A percentile compares a stretch with the other conserved stretches of the same genome.
These are phyloP conservation scores for Mortierella antarctica DNA, from an alignment of 192 early-diverging fungal genomes.

Conservation along the genomic window DNA sequence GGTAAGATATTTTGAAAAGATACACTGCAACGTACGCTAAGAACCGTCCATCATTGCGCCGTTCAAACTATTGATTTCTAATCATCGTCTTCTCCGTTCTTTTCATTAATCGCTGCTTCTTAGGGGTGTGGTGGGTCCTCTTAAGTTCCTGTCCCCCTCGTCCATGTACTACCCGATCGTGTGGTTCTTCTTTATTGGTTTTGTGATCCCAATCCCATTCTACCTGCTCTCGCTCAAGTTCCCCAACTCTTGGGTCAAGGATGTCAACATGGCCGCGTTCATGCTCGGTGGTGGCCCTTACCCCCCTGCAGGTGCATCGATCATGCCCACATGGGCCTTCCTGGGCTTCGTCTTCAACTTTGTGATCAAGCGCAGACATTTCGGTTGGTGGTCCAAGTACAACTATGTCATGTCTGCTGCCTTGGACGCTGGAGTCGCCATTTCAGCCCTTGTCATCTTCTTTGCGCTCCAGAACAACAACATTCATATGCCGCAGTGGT, in stretches of 20 bases:
- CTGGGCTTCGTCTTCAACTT: slow-evolving; percentile 79
- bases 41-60: too few relatives aligned
- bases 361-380: slow-evolving; percentile 70
- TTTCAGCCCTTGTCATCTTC: slow-evolving; percentile 58
- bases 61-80: too few relatives aligned
- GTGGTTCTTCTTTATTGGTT: slow-evolving; percentile 72
- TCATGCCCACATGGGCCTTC: slow-evolving; percentile 58
- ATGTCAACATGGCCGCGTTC: slow-evolving; percentile 77
- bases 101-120: too few relatives aligned
- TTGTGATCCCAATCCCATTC: slow-evolving; percentile 76
- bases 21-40: too few relatives aligned
- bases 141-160: slow-evolving; percentile 68
- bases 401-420: slow-evolving; percentile 67
- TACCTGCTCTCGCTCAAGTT: slow-evolving; percentile 69
- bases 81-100: too few relatives aligned
- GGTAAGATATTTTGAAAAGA: slow-evolving; percentile 31
- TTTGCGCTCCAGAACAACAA: slow-evolving; percentile 61
- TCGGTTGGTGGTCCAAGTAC: slow-evolving; percentile 72
- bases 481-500: slow-evolving; percentile 62
- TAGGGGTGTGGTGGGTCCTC: slow-evolving; percentile 76
- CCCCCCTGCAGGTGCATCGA: slow-evolving; percentile 69
- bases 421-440: slow-evolving; percentile 58
- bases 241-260: slow-evolving; percentile 76
- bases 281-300: slow-evolving; percentile 69
- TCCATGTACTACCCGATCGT: slow-evolving; percentile 58